Conservation (phyloP, 495 filamentous ascomycete genomes). For the Penicillium crystallinum region DNA sequence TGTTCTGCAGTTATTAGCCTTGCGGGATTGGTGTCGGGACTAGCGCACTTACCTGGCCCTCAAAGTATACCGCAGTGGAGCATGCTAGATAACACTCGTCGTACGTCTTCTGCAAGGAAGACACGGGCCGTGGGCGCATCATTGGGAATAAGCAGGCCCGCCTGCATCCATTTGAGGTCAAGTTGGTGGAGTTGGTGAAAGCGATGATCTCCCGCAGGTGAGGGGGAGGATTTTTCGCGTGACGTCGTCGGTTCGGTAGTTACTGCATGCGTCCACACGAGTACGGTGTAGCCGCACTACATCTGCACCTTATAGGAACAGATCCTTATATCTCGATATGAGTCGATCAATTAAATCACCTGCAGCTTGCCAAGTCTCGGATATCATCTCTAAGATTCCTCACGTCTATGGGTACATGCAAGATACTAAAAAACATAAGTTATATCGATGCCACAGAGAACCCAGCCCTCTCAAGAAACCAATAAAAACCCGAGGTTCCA, state of each 20-base stretch:
- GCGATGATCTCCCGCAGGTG: slow-evolving; percentile 21
- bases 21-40: slow-evolving; percentile 4
- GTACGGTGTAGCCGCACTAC: neutral
- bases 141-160: slow-evolving; percentile 39
- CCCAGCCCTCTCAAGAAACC: slow-evolving; percentile 18
- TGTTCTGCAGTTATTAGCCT: slow-evolving; percentile 56
- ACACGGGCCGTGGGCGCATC: slow-evolving; percentile 76
- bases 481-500: slow-evolving; percentile 22
- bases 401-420: slow-evolving; percentile 34
- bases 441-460: slow-evolving; percentile 22
- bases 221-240: slow-evolving; percentile 34
- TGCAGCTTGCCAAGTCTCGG: neutral
- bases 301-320: neutral
- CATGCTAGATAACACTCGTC: slow-evolving; percentile 92
- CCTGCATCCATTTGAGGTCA: slow-evolving; percentile 23
- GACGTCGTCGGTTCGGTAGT: slow-evolving; percentile 38
- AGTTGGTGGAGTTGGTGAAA: slow-evolving; percentile 16
- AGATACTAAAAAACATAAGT: slow-evolving; percentile 19
- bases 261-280: slow-evolving; percentile 22
- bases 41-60: slow-evolving; percentile 64
- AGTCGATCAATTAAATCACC: neutral
- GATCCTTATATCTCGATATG: neutral
- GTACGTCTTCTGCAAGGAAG: slow-evolving; percentile 92
- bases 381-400: slow-evolving; percentile 27
- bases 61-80: slow-evolving; percentile 93